Percentiles rank a stretch among this genome's conserved stretches.
Evolutionary conservation across 495 filamentous ascomycete genomes (phyloP).

Genomic region (Diplogelasinospora grovesii): DNA sequence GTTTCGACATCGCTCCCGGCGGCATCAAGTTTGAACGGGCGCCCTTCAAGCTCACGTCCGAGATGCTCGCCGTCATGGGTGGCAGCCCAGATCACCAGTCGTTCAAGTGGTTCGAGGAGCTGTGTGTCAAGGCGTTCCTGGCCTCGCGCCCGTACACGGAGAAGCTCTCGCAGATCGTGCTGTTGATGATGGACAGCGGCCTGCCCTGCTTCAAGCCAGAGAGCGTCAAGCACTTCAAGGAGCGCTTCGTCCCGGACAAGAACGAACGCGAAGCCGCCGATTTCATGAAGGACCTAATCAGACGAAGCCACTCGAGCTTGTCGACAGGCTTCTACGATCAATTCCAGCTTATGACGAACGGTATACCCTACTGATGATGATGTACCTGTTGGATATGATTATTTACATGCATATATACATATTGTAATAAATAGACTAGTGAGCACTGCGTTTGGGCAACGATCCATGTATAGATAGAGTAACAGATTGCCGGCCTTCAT

Average conservation of each 20-base stretch:
- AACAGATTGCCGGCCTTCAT: too few relatives aligned
- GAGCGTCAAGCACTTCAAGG: conserved; percentile 83
- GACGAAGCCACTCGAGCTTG: conserved; percentile 80
- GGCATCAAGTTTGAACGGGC: conserved; percentile 96
- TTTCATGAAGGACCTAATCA: conserved; percentile 80
- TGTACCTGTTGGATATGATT: too few relatives aligned
- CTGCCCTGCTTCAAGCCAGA: conserved; percentile 98
- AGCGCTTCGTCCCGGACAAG: conserved; percentile 90
- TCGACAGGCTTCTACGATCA: conserved; percentile 92
- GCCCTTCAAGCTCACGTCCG: conserved; percentile 93
- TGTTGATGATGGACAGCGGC: conserved; percentile 93
- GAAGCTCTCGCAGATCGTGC: conserved; percentile 81
- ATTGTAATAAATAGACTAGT: too few relatives aligned
- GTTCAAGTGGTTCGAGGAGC: conserved; percentile 93
- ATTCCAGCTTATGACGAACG: conserved; percentile 95
- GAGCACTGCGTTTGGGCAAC: too few relatives aligned
- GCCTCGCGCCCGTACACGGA: conserved; percentile 80
- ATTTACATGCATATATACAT: too few relatives aligned
- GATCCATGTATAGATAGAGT: too few relatives aligned
- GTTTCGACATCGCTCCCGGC: conserved; percentile 96
- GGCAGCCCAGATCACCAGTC: conserved; percentile 75
- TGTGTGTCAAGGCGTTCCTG: conserved; percentile 92
- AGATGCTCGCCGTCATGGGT: conserved; percentile 99
- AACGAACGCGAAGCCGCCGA: conserved; percentile 92
- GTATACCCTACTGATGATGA: conserved; percentile 79